Evolutionary conservation across 371 early-diverging fungal species (phyloP).

Genomic region (Chytridium lagenaria): DNA sequence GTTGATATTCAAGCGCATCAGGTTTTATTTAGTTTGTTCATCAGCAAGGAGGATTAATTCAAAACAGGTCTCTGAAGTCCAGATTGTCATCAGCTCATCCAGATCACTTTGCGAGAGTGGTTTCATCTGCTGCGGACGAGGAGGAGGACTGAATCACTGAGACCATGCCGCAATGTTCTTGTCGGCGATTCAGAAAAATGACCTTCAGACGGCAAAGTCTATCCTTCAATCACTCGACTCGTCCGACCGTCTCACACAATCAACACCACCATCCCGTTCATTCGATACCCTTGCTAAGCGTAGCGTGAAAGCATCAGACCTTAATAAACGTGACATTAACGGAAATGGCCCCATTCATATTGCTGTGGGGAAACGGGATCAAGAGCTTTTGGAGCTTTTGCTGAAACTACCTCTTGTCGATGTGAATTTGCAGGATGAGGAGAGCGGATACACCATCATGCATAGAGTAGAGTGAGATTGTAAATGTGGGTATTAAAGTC

Average conservation of each 20-base stretch:
- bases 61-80: not conserved
- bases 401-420: conserved; percentile 59
- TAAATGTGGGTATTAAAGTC: not conserved
- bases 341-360: conserved; percentile 60
- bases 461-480: conserved; percentile 63
- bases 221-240: not conserved
- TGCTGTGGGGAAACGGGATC: conserved; percentile 57
- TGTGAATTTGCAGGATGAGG: conserved; percentile 69
- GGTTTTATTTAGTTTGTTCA: conserved; percentile 11
- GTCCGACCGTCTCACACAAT: not conserved
- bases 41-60: not conserved
- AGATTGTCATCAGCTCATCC: not conserved
- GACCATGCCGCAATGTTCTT: conserved; percentile 73
- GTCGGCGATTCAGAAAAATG: not conserved
- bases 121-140: not conserved
- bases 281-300: not conserved
- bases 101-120: not conserved
- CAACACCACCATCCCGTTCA: not conserved
- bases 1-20: conserved; percentile 31
- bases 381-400: conserved; percentile 51
- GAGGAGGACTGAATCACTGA: conserved; percentile 74
- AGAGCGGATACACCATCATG: conserved; percentile 75
- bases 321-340: conserved; percentile 54
- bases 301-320: conserved; percentile 26
- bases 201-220: not conserved